Evolutionary conservation across 345 rosid genomes (phyloP), one percentile per base, ranked within the genome.

Genomic region (Psidium guajava): DNA sequence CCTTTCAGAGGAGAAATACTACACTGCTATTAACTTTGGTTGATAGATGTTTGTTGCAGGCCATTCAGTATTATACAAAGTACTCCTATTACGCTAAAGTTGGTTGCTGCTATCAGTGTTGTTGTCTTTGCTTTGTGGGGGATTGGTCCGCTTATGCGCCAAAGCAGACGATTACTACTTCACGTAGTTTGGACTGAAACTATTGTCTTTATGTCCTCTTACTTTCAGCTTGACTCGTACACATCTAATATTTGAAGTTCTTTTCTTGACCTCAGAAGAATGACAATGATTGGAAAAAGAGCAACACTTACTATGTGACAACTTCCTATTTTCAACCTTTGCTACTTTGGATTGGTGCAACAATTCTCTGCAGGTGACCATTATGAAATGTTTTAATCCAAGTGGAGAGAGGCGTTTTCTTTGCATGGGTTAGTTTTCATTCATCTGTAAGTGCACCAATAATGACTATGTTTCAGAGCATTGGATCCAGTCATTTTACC

Each of bases 71-170:
- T 87, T 84, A 89, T 95, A 54, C 61, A 85, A 13, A 93, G 91
- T 90, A 92, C 89, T 87, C 87, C 91, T 82, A 87, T 90, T 85
- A 84, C 90, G 85, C 87, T 89, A 75, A 93, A 88, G 88, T 85
- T 94, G 90, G 89, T 93, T 84, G 94, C 97, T 27, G 95, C 98
- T 52, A 87, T 92, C 85, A 94, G 94, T 52, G 55, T 97, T 85
- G 90, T 94, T 89, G 89, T 91, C 83, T 95, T 97, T 94, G 94
- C 96, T 81, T 85, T 91, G 64, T 96, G 98, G 98, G 95, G 98
- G 85, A 92, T 97, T 85, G 92, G 85, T 83, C 99, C 98, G 18
- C 93, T 97, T 57, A 56, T 95, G 86, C 92, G 88, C 83, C 88
- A 90, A 84, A 83, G 88, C 88, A 88, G 96, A 91, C 86, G 89